Evolutionary conservation across 2,329 filamentous ascomycete genomes (phyloP), one percentile per base, ranked within the genome.

Genomic region (Phyllosticta capitalensis): DNA sequence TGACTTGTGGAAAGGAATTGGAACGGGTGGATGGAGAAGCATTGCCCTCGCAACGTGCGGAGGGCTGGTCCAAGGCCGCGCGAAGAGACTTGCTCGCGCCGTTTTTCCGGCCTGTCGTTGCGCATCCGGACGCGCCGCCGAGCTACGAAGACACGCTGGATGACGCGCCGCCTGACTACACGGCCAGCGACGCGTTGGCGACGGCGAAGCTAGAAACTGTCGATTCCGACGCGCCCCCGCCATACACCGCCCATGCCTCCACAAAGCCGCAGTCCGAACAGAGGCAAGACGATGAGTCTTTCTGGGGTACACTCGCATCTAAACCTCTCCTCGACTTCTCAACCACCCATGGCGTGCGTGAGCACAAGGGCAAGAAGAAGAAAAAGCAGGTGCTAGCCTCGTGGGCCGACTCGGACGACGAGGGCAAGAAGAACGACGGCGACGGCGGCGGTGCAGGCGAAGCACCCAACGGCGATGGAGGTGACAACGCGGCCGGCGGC

Each of bases 251-350:
- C 4, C n/a, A 38, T 26, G 26, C 55, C 20, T 30, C 48, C 3
- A 22, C 20, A 26, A 28, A 26, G 6, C 45, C 38, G 28, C 38
- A 24, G 45, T 52, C 50, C 51, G 30, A 52, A 7, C 30, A 6
- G 26, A 52, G 26, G 26, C 26, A 14, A 26, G 21, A 20, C 22
- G 12, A 26, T 3, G 24, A 12, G n/a, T 30, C 9, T 2, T n/a
- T 48, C 9, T 12, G 14, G 5, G 38, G 38, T n/a, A 6, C 17
- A 45, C 17, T n/a, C 17, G 7, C 14, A n/a, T 19, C 67, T 26
- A 26, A 74, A 21, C 67, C 74, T 20, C 71, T 75, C 28, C 73
- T 89, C 55, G 84, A 89, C 67, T 82, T 88, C 61, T 75, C 75
- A 21, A 81, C 79, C 56, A 75, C 80, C 77, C 54, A 83, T 78